These are phyloP conservation scores for Mycogone perniciosa DNA, from an alignment of 2,329 filamentous ascomycete species.

Conservation along the genomic window DNA sequence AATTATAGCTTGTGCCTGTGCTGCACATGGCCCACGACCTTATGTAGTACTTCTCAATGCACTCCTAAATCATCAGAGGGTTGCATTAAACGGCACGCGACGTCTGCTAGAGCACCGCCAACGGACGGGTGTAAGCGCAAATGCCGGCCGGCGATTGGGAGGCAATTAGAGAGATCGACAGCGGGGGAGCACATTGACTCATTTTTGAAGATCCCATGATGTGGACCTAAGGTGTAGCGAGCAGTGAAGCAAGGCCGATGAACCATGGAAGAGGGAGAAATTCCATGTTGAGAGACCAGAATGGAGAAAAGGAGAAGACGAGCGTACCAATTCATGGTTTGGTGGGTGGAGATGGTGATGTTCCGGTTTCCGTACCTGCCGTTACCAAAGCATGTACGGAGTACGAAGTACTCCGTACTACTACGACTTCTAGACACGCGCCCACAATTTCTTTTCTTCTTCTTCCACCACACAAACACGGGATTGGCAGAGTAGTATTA, in stretches of 20 bases:
- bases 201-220: constrained; percentile 7
- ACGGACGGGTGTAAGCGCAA: background rate
- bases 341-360: background rate
- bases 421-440: background rate
- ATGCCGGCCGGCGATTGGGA: constrained; percentile 1
- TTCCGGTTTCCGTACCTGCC: constrained; percentile 5
- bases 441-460: background rate
- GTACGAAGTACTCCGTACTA: too few species aligned
- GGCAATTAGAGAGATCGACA: background rate
- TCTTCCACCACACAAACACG: too few species aligned
- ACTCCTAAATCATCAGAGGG: background rate
- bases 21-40: too few species aligned
- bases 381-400: background rate
- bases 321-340: background rate
- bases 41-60: background rate
- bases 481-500: too few species aligned
- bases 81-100: constrained; percentile 8
- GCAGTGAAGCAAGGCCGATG: background rate
- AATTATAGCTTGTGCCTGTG: background rate
- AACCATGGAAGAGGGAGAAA: background rate
- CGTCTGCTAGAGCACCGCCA: background rate
- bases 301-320: background rate
- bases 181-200: constrained; percentile 1
- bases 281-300: background rate
- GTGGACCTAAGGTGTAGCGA: background rate